Conservation (phyloP, 805 yeast species). For the Saturnispora bothae region DNA sequence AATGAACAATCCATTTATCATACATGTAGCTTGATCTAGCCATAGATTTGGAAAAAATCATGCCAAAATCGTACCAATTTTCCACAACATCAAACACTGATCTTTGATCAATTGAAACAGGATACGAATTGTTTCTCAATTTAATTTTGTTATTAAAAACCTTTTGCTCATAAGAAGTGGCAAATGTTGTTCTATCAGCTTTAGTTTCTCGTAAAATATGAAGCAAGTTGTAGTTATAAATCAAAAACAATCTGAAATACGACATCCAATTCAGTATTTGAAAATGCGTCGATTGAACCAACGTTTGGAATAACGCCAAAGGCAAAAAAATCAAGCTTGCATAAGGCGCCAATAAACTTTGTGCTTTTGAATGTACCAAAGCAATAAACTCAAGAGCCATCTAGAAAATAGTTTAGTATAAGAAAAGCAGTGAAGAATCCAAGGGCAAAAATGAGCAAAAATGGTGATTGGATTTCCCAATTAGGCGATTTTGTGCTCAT, state of each 20-base stretch:
- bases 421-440: too few relatives aligned
- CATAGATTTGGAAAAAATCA: constrained; percentile 27
- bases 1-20: constrained; percentile 30
- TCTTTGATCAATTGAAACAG: constrained; percentile 13
- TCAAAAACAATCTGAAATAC: constrained; percentile 13
- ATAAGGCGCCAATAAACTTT: constrained; percentile 9
- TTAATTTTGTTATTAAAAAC: constrained; percentile 13
- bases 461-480: too few relatives aligned
- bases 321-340: constrained; percentile 21
- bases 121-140: constrained; percentile 14
- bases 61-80: constrained; percentile 12
- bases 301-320: constrained; percentile 15
- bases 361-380: neutral
- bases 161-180: constrained; percentile 16
- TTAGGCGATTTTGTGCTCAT: too few relatives aligned
- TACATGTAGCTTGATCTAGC: constrained; percentile 29
- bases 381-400: too few relatives aligned
- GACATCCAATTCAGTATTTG: constrained; percentile 13
- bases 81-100: constrained; percentile 20
- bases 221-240: constrained; percentile 18
- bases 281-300: constrained; percentile 16
- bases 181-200: constrained; percentile 16
- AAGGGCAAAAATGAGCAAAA: too few relatives aligned
- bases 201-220: constrained; percentile 19
- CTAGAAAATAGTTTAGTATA: too few relatives aligned